Base-by-base conservation (phyloP, 2,329 filamentous ascomycete genomes). In the Verticillium klebahnii region DNA sequence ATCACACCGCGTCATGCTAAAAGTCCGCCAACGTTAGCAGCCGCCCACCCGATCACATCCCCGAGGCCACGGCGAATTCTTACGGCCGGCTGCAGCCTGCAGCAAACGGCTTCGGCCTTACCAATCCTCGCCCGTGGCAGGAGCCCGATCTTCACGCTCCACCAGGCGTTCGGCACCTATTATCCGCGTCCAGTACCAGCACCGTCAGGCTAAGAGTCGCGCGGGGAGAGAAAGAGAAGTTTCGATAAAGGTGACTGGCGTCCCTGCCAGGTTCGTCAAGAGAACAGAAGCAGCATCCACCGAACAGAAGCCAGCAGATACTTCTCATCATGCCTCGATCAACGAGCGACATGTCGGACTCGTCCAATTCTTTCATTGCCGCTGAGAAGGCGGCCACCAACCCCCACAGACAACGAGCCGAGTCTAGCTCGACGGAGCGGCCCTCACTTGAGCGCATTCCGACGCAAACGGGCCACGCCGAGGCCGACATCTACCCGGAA, bases 401-500 rank as follows among this genome's bases (percentile, higher is more conserved):
- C 39, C 57, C 3, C 57, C 57, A 12, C 59, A 54, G 67, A 60
- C 55, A 58, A 60, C 63, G 52, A 61, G 62, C 29, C 60, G 56
- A 58, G 19, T 52, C 25, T n/a, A 40, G 17, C 25, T 55, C 64
- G 23, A 40, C 60, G n/a, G 45, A 56, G 37, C 64, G 60, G 19
- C 61, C 62, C 8, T 70, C 68, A 6, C 61, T 72, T 40, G 66
- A 69, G 50, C 69, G 69, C 55, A 71, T 72, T 31, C 66, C 69
- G 12, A 74, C 74, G 7, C 71, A 72, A 59, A 70, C 71, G 60
- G 67, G 67, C 40, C 65, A 71, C 32, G 75, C 74, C 23, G 72
- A 73, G 19, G 74, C 74, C 60, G 76, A 75, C 61, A 70, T 70
- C 55, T 69, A 67, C 60, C 69, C 71, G 4, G 70, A 76, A 56